Evolutionary conservation across 1,284 basidiomycete species (phyloP).

Genomic region (Tilletia caries): DNA sequence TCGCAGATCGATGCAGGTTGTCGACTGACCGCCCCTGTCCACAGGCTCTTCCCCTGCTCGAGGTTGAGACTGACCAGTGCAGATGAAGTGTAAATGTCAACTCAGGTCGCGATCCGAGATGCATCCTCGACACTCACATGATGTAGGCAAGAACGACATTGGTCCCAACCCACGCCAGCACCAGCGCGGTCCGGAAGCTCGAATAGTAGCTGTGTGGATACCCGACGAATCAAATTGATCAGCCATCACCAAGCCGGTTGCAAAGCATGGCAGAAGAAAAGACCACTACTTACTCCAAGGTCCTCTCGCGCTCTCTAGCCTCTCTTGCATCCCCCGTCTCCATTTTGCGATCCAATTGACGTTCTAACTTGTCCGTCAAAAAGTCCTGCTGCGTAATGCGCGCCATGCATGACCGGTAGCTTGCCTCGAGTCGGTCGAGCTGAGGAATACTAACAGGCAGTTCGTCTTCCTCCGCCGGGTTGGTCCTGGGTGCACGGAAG

Average conservation of each 20-base stretch:
- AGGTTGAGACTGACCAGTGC: slow-evolving; percentile 1
- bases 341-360: not conserved
- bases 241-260: not conserved
- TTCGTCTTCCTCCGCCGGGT: slow-evolving; percentile 6
- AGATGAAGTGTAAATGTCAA: no score
- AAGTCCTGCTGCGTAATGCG: slow-evolving; percentile 11
- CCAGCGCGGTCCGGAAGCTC: slow-evolving; percentile 15
- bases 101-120: not conserved
- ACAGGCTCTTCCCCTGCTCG: slow-evolving; percentile 13
- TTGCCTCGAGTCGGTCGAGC: not conserved
- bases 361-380: slow-evolving; percentile 3
- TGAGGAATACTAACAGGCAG: slow-evolving; percentile 9
- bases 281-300: not conserved
- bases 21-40: slow-evolving; percentile 8
- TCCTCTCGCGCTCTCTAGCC: slow-evolving; percentile 7
- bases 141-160: slow-evolving; percentile 14
- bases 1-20: slow-evolving; percentile 10
- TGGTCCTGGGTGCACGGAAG: not conserved
- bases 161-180: slow-evolving; percentile 11
- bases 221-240: not conserved
- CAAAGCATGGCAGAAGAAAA: not conserved
- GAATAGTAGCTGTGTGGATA: slow-evolving; percentile 16
- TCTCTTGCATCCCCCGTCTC: slow-evolving; percentile 9
- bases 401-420: slow-evolving; percentile 10
- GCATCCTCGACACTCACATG: slow-evolving; percentile 3